Evolutionary conservation across 2,329 filamentous ascomycete species (phyloP).

Genomic region (Orbilia quercus): DNA sequence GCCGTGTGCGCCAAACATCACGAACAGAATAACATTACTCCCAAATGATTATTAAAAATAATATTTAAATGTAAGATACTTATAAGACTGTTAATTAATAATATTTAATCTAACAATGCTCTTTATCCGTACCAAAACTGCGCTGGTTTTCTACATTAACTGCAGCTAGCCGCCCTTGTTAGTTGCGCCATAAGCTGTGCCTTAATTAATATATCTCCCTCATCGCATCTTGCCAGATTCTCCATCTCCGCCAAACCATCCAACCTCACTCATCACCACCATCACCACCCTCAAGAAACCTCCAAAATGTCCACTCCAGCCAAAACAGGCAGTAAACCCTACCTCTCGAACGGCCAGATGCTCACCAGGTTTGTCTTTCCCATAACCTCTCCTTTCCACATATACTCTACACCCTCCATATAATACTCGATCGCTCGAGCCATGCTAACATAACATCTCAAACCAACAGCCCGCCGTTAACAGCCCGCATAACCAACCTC

Average conservation of each 20-base stretch:
- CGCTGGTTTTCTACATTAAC: too few relatives aligned
- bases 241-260: constrained; percentile 25
- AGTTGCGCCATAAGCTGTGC: constrained; percentile 6
- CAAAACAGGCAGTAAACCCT: constrained; percentile 8
- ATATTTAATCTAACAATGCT: too few relatives aligned
- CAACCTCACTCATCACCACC: constrained; percentile 3
- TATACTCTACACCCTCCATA: not conserved
- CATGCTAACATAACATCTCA: constrained; percentile 13
- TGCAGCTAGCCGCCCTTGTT: not conserved
- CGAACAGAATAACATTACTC: too few relatives aligned
- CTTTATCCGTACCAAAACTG: too few relatives aligned
- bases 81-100: too few relatives aligned
- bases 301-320: constrained; percentile 25
- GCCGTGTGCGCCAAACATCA: too few relatives aligned
- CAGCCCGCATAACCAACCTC: constrained; percentile 43
- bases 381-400: not conserved
- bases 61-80: too few relatives aligned
- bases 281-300: not conserved
- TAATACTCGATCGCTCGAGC: not conserved
- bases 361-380: constrained; percentile 37
- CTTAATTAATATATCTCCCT: not conserved
- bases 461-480: constrained; percentile 54
- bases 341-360: constrained; percentile 41
- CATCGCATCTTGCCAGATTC: constrained; percentile 22
- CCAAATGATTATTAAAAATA: too few relatives aligned